Evolutionary conservation across 148 eudicot genomes (phyloP), one percentile per base, ranked within the genome.

Genomic region (Nyssa sinensis): DNA sequence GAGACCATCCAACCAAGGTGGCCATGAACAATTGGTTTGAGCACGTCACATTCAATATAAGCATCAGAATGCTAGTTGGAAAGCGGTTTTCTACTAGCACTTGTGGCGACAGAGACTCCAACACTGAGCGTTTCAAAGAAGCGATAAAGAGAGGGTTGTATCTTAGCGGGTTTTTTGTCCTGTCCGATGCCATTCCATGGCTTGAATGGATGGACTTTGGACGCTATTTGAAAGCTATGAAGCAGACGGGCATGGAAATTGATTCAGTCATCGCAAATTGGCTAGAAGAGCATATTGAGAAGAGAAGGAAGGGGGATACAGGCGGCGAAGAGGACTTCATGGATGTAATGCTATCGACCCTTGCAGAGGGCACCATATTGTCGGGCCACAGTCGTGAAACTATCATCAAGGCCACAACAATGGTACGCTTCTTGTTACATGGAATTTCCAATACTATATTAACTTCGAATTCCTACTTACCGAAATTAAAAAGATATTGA

Each of bases 1-100:
- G 53, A 5, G 12, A 28, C 12, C 27, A 9, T 7, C 10, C 53
- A 35, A 12, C 64, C 27, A 61, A 57, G 53, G 74, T 85, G n/a
- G 63, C 61, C 13, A 53, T 82, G 19, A 79, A 72, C 61, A 73
- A 75, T 28, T 82, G 84, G 85, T 76, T 89, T 58, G 84, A 84
- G 78, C 74, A 70, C 68, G 28, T 75, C 11, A 79, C 84, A 9
- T 72, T 80, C 41, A 87, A 85, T 24, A 64, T 83, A 1, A 74
- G 44, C n/a, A 23, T 85, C 0, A 55, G 82, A 31, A 75, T 66
- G 82, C 65, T 89, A 27, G 87, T 68, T 1, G 81, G 89, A 7
- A 87, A 89, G 66, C 72, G 83, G 55, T 80, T 76, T 73, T 73
- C 82, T 2, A 53, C 55, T 24, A 55, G 44, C 31, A 55, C n/a